Percentiles rank a stretch among this genome's conserved stretches.
phyloP scores from a whole-genome alignment of 2,329 filamentous ascomycete species.

The Pseudocercospora cruenta region DNA sequence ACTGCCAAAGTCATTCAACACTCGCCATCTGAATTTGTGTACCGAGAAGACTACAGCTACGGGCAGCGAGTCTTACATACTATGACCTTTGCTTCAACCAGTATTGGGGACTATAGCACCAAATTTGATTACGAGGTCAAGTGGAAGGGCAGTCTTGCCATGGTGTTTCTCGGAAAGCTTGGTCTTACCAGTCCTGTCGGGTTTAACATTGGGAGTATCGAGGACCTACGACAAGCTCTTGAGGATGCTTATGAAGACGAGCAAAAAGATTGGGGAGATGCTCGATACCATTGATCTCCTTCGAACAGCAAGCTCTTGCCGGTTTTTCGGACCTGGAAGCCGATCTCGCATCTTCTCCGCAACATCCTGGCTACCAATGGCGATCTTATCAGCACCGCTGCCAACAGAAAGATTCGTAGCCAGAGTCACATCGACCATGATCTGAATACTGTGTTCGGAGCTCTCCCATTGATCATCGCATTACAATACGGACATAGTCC shows the following conservation, averaged over 20 bases:
- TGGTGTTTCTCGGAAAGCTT: slow-evolving; percentile 7
- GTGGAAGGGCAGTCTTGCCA: slow-evolving; percentile 22
- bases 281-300: slow-evolving; percentile 8
- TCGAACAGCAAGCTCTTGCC: background rate
- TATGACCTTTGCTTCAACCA: background rate
- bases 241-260: slow-evolving; percentile 15
- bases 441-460: background rate
- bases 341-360: slow-evolving; percentile 7
- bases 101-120: slow-evolving; percentile 5
- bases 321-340: background rate
- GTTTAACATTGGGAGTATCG: background rate
- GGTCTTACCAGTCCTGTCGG: background rate
- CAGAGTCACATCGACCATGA: background rate
- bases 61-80: slow-evolving; percentile 17
- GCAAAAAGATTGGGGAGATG: slow-evolving; percentile 45
- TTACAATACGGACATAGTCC: background rate
- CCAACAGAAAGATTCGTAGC: no score
- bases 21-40: slow-evolving; percentile 13
- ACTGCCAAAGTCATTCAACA: slow-evolving; percentile 13
- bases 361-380: background rate
- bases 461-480: background rate
- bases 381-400: background rate
- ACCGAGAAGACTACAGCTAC: slow-evolving; percentile 12
- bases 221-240: slow-evolving; percentile 9
- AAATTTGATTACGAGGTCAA: slow-evolving; percentile 21